phyloP scores from a whole-genome alignment of 768 basidiomycete species.

The Kwoniella sp. region DNA sequence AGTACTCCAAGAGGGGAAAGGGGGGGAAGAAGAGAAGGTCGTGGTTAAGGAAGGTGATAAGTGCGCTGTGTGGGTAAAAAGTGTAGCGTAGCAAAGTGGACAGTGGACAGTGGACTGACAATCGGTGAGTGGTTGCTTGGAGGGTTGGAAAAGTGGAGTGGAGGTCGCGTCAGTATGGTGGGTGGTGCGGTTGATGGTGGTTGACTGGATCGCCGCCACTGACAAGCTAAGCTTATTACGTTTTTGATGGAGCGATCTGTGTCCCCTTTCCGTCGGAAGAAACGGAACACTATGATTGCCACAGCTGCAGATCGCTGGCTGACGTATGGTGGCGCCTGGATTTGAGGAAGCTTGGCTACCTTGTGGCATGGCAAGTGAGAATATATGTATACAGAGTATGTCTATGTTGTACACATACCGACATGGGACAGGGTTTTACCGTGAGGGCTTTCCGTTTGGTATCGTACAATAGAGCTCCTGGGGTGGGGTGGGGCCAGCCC shows the following conservation, averaged over 20 bases:
- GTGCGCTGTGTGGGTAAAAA: neutral
- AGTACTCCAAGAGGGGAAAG: neutral
- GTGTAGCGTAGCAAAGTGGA: neutral
- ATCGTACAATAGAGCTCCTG: no score
- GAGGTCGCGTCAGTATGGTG: neutral
- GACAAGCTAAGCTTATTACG: neutral
- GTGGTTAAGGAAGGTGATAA: neutral
- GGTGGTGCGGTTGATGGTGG: neutral
- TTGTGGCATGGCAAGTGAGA: no score
- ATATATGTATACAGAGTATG: no score
- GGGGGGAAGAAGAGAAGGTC: neutral
- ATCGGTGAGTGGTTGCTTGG: neutral
- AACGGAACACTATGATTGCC: no score
- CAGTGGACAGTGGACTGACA: neutral
- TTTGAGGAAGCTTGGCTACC: no score
- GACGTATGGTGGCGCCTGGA: no score
- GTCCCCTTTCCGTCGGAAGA: neutral
- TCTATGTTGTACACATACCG: no score
- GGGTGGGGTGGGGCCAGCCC: no score
- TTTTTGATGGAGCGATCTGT: constrained; percentile 1
- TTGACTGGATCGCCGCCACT: constrained; percentile 7
- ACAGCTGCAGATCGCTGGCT: no score
- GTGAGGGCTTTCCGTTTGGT: no score
- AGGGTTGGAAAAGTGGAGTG: constrained; percentile 2
- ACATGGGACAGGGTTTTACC: no score